A percentile compares a stretch with the other conserved stretches of the same genome.
Conservation (phyloP, 345 rosid genomes). For the Eucalyptus cloeziana region DNA sequence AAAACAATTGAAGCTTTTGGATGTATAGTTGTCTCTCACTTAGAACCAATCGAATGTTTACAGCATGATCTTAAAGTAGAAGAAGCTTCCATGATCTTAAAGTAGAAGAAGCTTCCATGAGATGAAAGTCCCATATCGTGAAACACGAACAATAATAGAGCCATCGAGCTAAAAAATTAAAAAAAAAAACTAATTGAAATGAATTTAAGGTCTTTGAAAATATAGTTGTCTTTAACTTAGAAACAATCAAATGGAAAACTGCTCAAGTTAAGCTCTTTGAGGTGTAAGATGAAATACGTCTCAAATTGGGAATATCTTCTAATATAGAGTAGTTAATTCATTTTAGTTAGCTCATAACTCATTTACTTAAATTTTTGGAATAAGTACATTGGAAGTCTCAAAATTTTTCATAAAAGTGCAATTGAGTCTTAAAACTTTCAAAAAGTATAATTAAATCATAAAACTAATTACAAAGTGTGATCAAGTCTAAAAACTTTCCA, state of each 20-base stretch:
- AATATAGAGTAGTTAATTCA: background rate
- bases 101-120: background rate
- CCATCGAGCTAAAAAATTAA: background rate
- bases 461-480: too few species aligned
- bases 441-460: too few species aligned
- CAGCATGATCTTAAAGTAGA: background rate
- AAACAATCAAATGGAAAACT: background rate
- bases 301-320: background rate
- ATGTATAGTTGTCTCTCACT: background rate
- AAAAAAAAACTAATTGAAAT: background rate
- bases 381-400: too few species aligned
- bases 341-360: too few species aligned
- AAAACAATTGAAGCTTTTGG: background rate
- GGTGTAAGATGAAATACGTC: background rate
- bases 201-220: background rate
- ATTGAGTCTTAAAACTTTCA: accelerated
- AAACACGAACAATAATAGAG: background rate
- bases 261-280: background rate
- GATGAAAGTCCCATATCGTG: background rate
- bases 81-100: too few species aligned
- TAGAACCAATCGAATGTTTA: background rate
- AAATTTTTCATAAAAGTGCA: accelerated
- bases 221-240: background rate
- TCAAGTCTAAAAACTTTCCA: too few species aligned
- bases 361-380: background rate